These are phyloP conservation scores for Torulaspora microellipsoides DNA, from an alignment of 805 yeast species.

Conservation along the genomic window DNA sequence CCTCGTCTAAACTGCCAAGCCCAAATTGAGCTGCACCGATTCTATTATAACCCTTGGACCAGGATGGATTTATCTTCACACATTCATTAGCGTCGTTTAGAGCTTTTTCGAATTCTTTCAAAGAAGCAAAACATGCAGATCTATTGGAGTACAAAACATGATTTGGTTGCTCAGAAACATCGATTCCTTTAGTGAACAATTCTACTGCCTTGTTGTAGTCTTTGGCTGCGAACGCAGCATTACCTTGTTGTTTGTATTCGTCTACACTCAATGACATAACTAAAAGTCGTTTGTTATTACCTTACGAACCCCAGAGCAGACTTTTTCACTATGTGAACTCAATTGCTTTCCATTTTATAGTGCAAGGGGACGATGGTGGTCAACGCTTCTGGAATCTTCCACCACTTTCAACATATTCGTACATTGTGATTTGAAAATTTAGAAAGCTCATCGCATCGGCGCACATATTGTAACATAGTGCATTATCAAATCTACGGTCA, in stretches of 20 bases:
- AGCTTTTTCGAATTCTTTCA: conserved; percentile 69
- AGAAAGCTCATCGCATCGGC: conserved; percentile 11
- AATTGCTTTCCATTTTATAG: conserved; percentile 6
- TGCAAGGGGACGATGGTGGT: conserved; percentile 5
- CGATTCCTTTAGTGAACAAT: conserved; percentile 80
- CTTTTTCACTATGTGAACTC: not conserved
- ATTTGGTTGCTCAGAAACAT: conserved; percentile 73
- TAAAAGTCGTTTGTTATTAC: too few relatives aligned
- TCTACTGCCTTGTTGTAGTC: conserved; percentile 78
- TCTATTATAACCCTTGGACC: conserved; percentile 96
- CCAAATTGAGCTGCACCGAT: conserved; percentile 92
- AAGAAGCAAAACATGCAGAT: conserved; percentile 84
- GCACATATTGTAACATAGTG: too few relatives aligned
- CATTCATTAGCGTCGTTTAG: conserved; percentile 81
- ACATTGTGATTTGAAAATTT: conserved; percentile 12
- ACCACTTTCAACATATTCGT: conserved; percentile 5
- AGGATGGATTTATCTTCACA: conserved; percentile 70
- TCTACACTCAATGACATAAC: conserved; percentile 51
- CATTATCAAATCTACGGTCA: too few relatives aligned
- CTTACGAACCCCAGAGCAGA: too few relatives aligned
- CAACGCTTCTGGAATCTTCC: conserved; percentile 17
- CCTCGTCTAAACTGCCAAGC: conserved; percentile 71
- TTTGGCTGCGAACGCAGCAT: conserved; percentile 85
- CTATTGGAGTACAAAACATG: conserved; percentile 92
- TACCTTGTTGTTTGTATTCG: conserved; percentile 86